Evolutionary conservation across 1,284 basidiomycete species (phyloP), one percentile per base, ranked within the genome.

Genomic region (Exobasidium cylindrosporum): DNA sequence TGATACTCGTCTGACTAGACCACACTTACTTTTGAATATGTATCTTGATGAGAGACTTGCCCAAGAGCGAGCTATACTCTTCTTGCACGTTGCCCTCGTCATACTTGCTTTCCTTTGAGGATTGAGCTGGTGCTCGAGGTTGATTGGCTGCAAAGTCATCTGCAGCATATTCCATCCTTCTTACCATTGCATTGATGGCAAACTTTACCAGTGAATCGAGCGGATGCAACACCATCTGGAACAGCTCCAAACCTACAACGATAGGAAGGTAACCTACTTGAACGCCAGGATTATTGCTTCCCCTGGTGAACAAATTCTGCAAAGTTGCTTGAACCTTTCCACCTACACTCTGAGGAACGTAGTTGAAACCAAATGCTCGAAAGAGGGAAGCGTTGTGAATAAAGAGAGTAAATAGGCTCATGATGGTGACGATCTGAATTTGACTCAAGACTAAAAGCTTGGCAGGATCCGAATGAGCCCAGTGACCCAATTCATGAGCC

Each of bases 401-500:
- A 85, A 97, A 97, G 1, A 94, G 88, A 6, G 91, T 90, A 86
- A 97, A 97, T 66, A 91, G 83, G 4, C 88, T 86, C 62, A 97
- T 86, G 70, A 92, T 90, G 67, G 88, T 84, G 80, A 93, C 88
- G 65, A 94, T 85, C 83, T 97, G 92, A 52, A 90, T 64, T 75
- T 97, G 92, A 26, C 89, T 90, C 66, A 95, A 85, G 54, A 86
- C 82, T 77, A 98, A 85, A 68, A 97, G 85, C 80, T 95, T 91
- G 65, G 88, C 87, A 0, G 92, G 91, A 83, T 98, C 94, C 68
- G 87, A 84, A 63, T 79, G 75, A 74, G 89, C 90, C 92, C 92
- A 97, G 82, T 97, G 93, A 17, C 95, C 95, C 24, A 97, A 89
- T 80, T 97, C 95, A 82, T 97, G 94, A 0, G 92, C 82, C 75